These are phyloP conservation scores for Plasmopara halstedii DNA, from an alignment of 352 stramenopile species.

Conservation along the genomic window DNA sequence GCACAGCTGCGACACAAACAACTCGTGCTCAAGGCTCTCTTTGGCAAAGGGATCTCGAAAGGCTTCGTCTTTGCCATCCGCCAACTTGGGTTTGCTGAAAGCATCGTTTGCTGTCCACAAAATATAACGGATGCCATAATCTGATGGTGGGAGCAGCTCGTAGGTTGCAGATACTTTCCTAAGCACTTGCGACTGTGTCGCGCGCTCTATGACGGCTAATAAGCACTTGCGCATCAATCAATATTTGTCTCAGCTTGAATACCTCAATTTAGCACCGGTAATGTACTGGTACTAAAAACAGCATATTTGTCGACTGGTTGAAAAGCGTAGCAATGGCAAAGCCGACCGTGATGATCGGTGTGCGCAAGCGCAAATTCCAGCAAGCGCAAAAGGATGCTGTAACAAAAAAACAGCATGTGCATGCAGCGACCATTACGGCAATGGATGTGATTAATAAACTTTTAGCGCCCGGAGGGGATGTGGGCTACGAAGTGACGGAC, in stretches of 20 bases:
- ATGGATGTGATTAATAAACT: constrained; percentile 67
- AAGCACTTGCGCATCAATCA: constrained; percentile 54
- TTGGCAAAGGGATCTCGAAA: constrained; percentile 71
- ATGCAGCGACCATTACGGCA: constrained; percentile 46
- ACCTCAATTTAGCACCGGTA: not conserved
- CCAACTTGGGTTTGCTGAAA: constrained; percentile 30
- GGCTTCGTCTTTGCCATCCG: constrained; percentile 5
- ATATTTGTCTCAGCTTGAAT: not conserved
- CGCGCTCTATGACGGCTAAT: constrained; percentile 51
- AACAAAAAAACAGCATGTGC: constrained; percentile 61
- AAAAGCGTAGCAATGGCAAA: constrained; percentile 3
- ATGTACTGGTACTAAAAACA: too few species aligned
- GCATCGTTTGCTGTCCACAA: constrained; percentile 39
- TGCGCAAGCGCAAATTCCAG: constrained; percentile 33
- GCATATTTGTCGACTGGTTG: not conserved
- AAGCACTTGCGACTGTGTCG: constrained; percentile 48
- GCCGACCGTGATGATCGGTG: constrained; percentile 9
- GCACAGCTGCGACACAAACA: constrained; percentile 57
- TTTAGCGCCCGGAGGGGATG: constrained; percentile 31
- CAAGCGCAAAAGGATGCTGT: constrained; percentile 3
- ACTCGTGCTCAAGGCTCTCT: constrained; percentile 59
- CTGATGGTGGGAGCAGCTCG: constrained; percentile 36
- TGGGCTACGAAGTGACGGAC: constrained; percentile 48
- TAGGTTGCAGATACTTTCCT: constrained; percentile 53
- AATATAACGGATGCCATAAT: constrained; percentile 36